Conservation (phyloP, 192 early-diverging fungal species). For the Entrophospora sp. region DNA sequence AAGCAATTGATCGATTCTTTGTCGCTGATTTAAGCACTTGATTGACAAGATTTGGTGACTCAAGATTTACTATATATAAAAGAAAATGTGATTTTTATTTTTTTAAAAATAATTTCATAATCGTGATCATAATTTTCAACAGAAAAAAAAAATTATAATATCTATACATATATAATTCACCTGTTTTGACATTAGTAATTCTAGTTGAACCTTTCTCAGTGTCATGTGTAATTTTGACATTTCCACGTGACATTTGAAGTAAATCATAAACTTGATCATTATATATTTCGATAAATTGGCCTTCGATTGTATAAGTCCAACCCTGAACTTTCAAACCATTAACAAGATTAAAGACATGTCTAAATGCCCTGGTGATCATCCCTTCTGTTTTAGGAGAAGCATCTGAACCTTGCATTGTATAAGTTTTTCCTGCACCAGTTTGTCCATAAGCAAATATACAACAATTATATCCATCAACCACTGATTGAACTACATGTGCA, state of each 20-base stretch:
- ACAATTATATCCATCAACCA: no score
- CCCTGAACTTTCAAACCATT: slow-evolving; percentile 65
- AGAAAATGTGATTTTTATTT: slow-evolving; percentile 68
- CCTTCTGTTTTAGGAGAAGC: slow-evolving; percentile 44
- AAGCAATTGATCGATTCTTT: slow-evolving; percentile 79
- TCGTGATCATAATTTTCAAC: slow-evolving; percentile 37
- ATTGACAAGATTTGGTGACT: slow-evolving; percentile 65
- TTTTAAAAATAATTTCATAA: slow-evolving; percentile 54
- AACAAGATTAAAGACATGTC: slow-evolving; percentile 77
- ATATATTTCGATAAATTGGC: slow-evolving; percentile 92
- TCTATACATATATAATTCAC: not conserved
- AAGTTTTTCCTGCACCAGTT: slow-evolving; percentile 81
- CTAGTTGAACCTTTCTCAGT: slow-evolving; percentile 74
- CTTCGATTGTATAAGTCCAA: slow-evolving; percentile 81
- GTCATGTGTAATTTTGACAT: slow-evolving; percentile 72
- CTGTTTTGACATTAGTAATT: slow-evolving; percentile 39
- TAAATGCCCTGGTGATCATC: slow-evolving; percentile 93
- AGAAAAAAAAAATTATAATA: slow-evolving; percentile 20
- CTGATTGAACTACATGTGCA: no score
- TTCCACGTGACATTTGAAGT: slow-evolving; percentile 27
- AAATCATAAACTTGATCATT: slow-evolving; percentile 88
- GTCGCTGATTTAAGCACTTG: slow-evolving; percentile 59
- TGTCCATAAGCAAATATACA: no score
- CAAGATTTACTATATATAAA: slow-evolving; percentile 45
- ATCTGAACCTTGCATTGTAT: slow-evolving; percentile 68